Percentiles rank a stretch among this genome's conserved stretches.
These are phyloP conservation scores for Fistulinella prunicolor DNA, from an alignment of 768 basidiomycete genomes.

Conservation along the genomic window DNA sequence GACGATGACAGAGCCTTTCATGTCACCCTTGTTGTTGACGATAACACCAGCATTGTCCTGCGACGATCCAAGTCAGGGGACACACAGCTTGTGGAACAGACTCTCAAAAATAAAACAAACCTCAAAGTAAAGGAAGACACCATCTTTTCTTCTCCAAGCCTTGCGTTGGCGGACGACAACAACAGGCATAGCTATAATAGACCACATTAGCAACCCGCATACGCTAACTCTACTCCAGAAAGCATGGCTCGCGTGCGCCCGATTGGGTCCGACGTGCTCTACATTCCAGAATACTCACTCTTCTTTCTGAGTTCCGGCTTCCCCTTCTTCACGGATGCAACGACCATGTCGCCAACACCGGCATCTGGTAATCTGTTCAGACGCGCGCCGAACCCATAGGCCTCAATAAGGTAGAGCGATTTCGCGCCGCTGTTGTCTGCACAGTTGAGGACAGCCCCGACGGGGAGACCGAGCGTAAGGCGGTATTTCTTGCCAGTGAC, in stretches of 20 bases:
- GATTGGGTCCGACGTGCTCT: no score
- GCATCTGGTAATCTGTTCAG: conserved; percentile 97
- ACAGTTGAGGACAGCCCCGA: conserved; percentile 94
- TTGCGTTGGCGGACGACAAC: conserved; percentile 98
- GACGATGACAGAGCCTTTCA: conserved; percentile 98
- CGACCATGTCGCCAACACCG: conserved; percentile 92
- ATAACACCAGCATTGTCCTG: conserved; percentile 96
- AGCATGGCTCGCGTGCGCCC: not conserved
- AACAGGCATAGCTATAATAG: conserved; percentile 81
- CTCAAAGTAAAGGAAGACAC: conserved; percentile 99
- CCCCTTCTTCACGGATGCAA: conserved; percentile 98
- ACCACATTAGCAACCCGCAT: conserved; percentile 11
- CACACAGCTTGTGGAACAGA: not conserved
- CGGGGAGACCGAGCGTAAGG: conserved; percentile 90
- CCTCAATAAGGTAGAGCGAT: conserved; percentile 91
- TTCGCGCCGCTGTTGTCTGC: conserved; percentile 99
- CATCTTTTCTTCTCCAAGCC: conserved; percentile 96
- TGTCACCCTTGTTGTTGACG: conserved; percentile 98
- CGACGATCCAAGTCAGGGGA: not conserved
- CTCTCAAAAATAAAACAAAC: conserved; percentile 36
- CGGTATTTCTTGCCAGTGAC: conserved; percentile 95
- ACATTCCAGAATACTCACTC: conserved; percentile 55
- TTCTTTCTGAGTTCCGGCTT: conserved; percentile 99
- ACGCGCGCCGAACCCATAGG: conserved; percentile 92
- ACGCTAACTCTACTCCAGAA: not conserved